These are phyloP conservation scores for Urostyla sp. DNA, from an alignment of 73 alveolate species.

Conservation along the genomic window DNA sequence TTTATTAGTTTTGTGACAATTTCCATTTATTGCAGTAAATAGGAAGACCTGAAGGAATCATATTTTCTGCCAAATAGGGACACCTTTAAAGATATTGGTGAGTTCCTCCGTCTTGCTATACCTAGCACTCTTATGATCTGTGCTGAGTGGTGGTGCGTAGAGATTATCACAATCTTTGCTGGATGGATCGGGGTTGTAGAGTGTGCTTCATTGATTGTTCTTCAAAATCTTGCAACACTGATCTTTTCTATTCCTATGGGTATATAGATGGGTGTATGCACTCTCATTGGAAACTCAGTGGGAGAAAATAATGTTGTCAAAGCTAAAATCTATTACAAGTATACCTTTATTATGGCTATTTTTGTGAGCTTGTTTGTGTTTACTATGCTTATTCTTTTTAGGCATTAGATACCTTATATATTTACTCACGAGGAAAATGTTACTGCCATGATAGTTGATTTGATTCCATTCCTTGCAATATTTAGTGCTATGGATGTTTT, in stretches of 20 bases:
- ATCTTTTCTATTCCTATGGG: constrained; percentile 41
- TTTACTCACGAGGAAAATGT: background rate
- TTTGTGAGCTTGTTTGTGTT: background rate
- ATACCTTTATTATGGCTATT: background rate
- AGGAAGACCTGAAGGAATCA: constrained; percentile 12
- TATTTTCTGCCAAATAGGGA: constrained; percentile 14
- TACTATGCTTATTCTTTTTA: background rate
- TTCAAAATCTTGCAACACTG: constrained; percentile 1
- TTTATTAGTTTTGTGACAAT: constrained; percentile 11
- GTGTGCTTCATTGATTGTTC: constrained; percentile 42
- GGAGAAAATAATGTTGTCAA: constrained; percentile 20
- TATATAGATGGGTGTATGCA: constrained; percentile 14
- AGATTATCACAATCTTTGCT: constrained; percentile 19
- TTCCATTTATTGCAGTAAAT: background rate
- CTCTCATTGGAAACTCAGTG: constrained; percentile 2
- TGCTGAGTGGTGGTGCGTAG: constrained; percentile 71
- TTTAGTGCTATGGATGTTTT: constrained; percentile 7
- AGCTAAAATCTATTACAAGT: constrained; percentile 1
- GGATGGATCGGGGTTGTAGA: constrained; percentile 42
- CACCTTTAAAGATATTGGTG: constrained; percentile 32
- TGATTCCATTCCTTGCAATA: background rate
- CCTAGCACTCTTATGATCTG: constrained; percentile 63
- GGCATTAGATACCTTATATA: background rate
- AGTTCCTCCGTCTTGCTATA: constrained; percentile 35
- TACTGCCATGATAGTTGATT: background rate